These are phyloP conservation scores for Penicillium silybi DNA, from an alignment of 495 filamentous ascomycete species.

Conservation along the genomic window DNA sequence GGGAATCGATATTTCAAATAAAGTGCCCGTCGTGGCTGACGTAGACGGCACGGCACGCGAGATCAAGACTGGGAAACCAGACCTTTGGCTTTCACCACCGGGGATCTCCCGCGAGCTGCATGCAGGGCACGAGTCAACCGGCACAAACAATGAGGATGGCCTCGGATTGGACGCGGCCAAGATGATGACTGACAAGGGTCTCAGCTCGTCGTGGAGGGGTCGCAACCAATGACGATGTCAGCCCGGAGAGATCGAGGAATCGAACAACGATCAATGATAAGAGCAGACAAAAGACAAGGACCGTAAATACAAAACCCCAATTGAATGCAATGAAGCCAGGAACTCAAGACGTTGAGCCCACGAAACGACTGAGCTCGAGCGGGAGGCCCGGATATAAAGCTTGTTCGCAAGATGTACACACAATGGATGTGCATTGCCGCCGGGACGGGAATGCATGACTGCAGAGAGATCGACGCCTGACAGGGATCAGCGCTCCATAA, in stretches of 20 bases:
- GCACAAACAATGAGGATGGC: constrained; percentile 1
- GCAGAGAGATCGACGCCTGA: constrained; percentile 9
- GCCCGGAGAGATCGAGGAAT: neutral
- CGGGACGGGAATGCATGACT: constrained; percentile 9
- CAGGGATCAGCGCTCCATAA: constrained; percentile 18
- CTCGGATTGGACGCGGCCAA: constrained; percentile 16
- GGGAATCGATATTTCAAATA: neutral
- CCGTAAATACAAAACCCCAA: constrained; percentile 7
- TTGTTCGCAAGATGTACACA: constrained; percentile 10
- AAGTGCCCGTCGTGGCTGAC: neutral
- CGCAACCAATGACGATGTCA: constrained; percentile 9
- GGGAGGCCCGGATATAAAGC: constrained; percentile 29
- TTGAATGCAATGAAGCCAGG: neutral
- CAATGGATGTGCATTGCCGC: constrained; percentile 24
- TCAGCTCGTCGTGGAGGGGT: constrained; percentile 6
- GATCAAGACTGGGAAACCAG: neutral
- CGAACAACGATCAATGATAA: constrained; percentile 3
- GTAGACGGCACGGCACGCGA: neutral
- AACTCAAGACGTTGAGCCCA: neutral
- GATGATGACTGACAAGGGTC: constrained; percentile 13
- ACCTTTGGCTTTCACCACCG: constrained; percentile 3
- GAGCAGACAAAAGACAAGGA: neutral
- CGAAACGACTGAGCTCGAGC: constrained; percentile 3
- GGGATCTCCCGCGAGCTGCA: constrained; percentile 2
- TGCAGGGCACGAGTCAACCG: constrained; percentile 9